Evolutionary conservation across 202 grass and related monocot genomes (phyloP).

Genomic region (Setaria italica): DNA sequence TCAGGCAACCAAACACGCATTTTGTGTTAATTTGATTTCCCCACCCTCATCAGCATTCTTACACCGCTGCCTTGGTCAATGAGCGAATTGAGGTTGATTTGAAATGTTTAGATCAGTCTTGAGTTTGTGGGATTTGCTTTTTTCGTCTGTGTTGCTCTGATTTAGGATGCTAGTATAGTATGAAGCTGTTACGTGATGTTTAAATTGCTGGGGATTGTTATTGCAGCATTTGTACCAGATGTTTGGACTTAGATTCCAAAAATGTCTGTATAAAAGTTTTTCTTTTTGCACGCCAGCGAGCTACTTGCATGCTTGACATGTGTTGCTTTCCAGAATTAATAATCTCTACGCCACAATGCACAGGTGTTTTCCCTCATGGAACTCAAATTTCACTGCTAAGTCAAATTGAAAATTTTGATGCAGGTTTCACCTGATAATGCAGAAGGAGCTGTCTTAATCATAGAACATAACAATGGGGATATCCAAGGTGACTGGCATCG

Average conservation of each 20-base stretch:
- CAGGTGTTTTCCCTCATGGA: not conserved
- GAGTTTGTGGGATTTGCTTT: not conserved
- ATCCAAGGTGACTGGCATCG: conserved; percentile 65
- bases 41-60: not conserved
- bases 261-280: too few species aligned
- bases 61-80: not conserved
- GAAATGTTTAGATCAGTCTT: not conserved
- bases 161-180: not conserved
- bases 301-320: not conserved
- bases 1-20: not conserved
- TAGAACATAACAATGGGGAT: conserved; percentile 61
- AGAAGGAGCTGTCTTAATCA: not conserved
- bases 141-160: not conserved
- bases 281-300: not conserved
- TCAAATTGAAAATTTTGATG: conserved; percentile 10
- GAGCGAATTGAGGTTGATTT: not conserved
- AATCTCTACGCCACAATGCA: not conserved
- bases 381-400: not conserved
- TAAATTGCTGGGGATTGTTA: not conserved
- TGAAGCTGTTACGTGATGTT: not conserved
- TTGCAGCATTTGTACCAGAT: not conserved
- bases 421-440: not conserved
- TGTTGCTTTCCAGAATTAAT: not conserved
- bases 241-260: not conserved
- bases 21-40: not conserved